A percentile compares a stretch with the other conserved stretches of the same genome.
phyloP scores from a whole-genome alignment of 345 rosid genomes.

The Brassica nigra region DNA sequence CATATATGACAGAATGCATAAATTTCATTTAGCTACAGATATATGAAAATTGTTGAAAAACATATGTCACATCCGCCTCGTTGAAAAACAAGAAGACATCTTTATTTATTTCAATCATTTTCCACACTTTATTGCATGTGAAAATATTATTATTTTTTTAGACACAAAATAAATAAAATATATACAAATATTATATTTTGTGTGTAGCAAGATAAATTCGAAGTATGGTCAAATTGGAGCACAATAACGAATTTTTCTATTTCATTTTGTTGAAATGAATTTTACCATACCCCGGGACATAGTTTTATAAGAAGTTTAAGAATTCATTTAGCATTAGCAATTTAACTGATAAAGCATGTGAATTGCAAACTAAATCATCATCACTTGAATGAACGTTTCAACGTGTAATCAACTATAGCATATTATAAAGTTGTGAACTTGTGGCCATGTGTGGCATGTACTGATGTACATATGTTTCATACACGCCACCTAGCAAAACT shows the following conservation, averaged over 20 bases:
- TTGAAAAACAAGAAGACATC: constrained; percentile 30
- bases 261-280: not conserved
- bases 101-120: constrained; percentile 36
- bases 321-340: not conserved
- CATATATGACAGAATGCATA: constrained; percentile 4
- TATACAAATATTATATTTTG: not conserved
- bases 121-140: constrained; percentile 37
- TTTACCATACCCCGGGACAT: not conserved
- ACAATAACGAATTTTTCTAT: not conserved
- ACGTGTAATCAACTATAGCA: constrained; percentile 16
- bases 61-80: constrained; percentile 31
- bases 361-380: constrained; percentile 4
- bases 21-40: not conserved
- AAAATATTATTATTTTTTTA: constrained; percentile 12
- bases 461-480: not conserved
- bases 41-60: not conserved
- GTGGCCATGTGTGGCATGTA: constrained; percentile 21
- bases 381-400: not conserved
- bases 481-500: constrained; percentile 34
- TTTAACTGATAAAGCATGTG: not conserved
- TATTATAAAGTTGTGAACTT: constrained; percentile 25
- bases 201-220: not conserved
- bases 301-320: not conserved
- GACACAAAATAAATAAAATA: not conserved
- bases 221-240: not conserved